Percentiles rank a stretch among this genome's conserved stretches.
These are phyloP conservation scores for Ammopiptanthus mongolicus DNA, from an alignment of 306 rosid genomes.

Conservation along the genomic window DNA sequence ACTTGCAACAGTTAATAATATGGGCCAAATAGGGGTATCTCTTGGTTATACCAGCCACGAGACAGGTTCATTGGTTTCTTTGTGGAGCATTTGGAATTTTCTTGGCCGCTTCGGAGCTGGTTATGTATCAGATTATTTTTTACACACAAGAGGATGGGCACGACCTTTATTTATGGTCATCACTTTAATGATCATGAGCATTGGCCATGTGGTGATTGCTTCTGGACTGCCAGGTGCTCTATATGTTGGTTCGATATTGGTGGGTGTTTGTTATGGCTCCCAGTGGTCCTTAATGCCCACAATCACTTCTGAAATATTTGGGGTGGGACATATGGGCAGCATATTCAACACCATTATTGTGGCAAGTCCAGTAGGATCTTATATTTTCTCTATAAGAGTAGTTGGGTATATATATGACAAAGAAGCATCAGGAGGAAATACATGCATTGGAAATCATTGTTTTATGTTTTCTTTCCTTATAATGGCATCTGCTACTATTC, in stretches of 20 bases:
- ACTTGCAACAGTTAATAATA: conserved; percentile 67
- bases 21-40: conserved; percentile 69
- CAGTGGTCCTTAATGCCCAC: conserved; percentile 81
- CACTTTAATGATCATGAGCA: conserved; percentile 44
- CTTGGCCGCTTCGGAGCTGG: conserved; percentile 85
- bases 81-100: conserved; percentile 91
- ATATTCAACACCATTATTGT: conserved; percentile 63
- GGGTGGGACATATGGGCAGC: conserved; percentile 63
- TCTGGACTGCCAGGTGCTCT: conserved; percentile 51
- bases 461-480: conserved; percentile 47
- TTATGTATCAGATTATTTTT: conserved; percentile 54
- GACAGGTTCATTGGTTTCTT: conserved; percentile 54
- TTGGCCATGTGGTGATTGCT: conserved; percentile 52
- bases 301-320: conserved; percentile 71
- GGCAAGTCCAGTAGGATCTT: conserved; percentile 69
- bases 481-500: conserved; percentile 46
- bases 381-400: conserved; percentile 57
- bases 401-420: conserved; percentile 64
- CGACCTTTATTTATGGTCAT: conserved; percentile 64
- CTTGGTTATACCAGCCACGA: conserved; percentile 55
- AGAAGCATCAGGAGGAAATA: conserved; percentile 42
- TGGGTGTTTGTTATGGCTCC: conserved; percentile 77
- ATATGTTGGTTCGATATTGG: conserved; percentile 52
- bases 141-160: conserved; percentile 56
- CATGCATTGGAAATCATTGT: conserved; percentile 48